phyloP scores from a whole-genome alignment of 2,329 filamentous ascomycete species.

The Colletotrichum sidae region DNA sequence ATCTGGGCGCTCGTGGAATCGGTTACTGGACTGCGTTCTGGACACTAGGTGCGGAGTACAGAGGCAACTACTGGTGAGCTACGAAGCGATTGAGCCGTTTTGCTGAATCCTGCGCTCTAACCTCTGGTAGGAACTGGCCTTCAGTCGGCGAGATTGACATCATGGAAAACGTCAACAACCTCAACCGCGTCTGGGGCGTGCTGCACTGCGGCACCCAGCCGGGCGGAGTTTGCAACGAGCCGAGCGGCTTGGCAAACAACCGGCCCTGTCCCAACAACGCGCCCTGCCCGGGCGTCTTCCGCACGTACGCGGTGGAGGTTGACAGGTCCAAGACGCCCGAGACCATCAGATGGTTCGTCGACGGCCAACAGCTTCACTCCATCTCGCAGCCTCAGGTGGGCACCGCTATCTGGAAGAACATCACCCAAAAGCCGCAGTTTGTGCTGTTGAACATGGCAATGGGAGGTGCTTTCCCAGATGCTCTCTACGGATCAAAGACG shows the following conservation, averaged over 20 bases:
- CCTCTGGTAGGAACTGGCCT: constrained; percentile 53
- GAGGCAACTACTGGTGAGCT: constrained; percentile 46
- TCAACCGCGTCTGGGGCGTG: constrained; percentile 61
- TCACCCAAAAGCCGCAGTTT: constrained; percentile 47
- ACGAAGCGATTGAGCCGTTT: constrained; percentile 55
- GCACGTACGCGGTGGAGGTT: constrained; percentile 47
- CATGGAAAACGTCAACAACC: constrained; percentile 73
- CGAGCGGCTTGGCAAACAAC: constrained; percentile 51
- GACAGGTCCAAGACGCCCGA: constrained; percentile 48
- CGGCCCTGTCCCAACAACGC: neutral
- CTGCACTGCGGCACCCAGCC: constrained; percentile 60
- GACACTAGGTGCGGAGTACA: constrained; percentile 53
- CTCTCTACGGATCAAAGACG: constrained; percentile 35
- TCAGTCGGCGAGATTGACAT: constrained; percentile 66
- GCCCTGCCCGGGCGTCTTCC: constrained; percentile 37
- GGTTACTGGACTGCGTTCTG: constrained; percentile 61
- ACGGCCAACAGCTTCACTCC: constrained; percentile 56
- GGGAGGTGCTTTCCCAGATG: constrained; percentile 51
- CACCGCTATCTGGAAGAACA: constrained; percentile 44
- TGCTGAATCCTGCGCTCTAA: constrained; percentile 60
- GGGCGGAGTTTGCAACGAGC: constrained; percentile 65
- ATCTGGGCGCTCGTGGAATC: constrained; percentile 40
- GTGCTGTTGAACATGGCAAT: constrained; percentile 54
- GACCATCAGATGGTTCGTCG: constrained; percentile 61
- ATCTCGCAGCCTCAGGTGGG: constrained; percentile 48